These are phyloP conservation scores for Nicotiana knightiana DNA, from an alignment of 257 asterid species.

Conservation along the genomic window DNA sequence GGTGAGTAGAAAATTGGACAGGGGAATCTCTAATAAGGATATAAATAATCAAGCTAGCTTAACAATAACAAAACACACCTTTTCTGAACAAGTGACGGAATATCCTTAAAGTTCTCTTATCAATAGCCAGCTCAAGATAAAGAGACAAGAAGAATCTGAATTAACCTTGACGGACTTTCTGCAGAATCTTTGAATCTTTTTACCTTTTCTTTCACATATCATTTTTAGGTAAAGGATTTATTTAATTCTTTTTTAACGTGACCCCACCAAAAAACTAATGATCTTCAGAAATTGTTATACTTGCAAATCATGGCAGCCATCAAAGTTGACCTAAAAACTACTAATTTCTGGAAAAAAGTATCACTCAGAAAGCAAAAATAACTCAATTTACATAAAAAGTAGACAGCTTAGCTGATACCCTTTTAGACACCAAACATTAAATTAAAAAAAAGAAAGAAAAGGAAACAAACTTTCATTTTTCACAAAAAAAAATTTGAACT, in stretches of 20 bases:
- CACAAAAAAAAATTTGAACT: neutral
- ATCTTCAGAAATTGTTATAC: neutral
- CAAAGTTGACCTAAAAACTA: neutral
- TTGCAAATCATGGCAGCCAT: neutral
- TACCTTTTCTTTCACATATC: neutral
- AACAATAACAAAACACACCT: neutral
- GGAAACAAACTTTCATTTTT: neutral
- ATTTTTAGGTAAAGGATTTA: neutral
- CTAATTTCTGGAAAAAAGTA: neutral
- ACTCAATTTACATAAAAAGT: neutral
- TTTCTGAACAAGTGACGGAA: neutral
- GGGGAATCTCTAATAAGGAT: neutral
- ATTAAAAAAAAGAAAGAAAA: neutral
- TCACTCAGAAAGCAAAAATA: neutral
- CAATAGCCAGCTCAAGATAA: neutral
- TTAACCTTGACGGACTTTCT: neutral
- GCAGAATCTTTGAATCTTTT: neutral
- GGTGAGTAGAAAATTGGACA: neutral
- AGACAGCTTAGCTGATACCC: neutral
- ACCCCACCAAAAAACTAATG: neutral
- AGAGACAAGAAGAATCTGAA: slow-evolving; percentile 3
- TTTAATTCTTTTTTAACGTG: neutral
- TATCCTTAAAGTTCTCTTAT: neutral
- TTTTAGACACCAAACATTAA: neutral
- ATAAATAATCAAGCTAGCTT: neutral